Evolutionary conservation across 805 yeast genomes (phyloP).

Genomic region (Candida golubevii): DNA sequence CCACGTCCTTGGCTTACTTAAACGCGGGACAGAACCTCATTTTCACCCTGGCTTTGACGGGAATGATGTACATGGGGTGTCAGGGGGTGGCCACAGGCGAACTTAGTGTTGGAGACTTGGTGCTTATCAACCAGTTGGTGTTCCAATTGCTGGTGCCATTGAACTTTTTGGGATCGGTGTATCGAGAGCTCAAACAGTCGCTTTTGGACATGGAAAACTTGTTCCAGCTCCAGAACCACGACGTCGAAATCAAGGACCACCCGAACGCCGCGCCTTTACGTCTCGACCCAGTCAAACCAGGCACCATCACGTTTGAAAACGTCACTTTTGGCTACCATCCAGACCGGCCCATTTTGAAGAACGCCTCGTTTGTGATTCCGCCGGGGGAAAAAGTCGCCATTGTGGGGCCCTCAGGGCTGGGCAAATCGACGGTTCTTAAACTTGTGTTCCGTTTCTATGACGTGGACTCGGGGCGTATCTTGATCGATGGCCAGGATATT

Average conservation of each 20-base stretch:
- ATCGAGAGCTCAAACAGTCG: constrained; percentile 90
- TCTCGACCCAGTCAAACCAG: constrained; percentile 46
- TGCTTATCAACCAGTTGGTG: constrained; percentile 89
- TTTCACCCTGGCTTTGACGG: constrained; percentile 84
- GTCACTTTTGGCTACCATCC: constrained; percentile 91
- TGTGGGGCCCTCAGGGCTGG: constrained; percentile 96
- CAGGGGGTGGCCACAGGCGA: constrained; percentile 82
- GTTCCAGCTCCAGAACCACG: constrained; percentile 76
- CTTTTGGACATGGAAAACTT: constrained; percentile 93
- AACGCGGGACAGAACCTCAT: constrained; percentile 78
- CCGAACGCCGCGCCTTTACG: constrained; percentile 60
- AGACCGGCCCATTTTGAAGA: constrained; percentile 75
- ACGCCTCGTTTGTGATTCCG: constrained; percentile 81
- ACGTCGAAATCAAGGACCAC: constrained; percentile 58
- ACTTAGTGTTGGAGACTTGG: constrained; percentile 91
- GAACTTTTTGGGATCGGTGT: constrained; percentile 92
- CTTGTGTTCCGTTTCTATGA: constrained; percentile 89
- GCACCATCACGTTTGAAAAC: constrained; percentile 83
- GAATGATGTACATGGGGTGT: constrained; percentile 98
- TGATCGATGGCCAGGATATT: constrained; percentile 87
- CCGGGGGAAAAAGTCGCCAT: constrained; percentile 89
- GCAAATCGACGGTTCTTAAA: constrained; percentile 85
- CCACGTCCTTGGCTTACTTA: constrained; percentile 73
- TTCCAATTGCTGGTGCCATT: constrained; percentile 94
- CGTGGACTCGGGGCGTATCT: constrained; percentile 67